Evolutionary conservation across 1,284 basidiomycete species (phyloP).

Genomic region (Trametes versicolor): DNA sequence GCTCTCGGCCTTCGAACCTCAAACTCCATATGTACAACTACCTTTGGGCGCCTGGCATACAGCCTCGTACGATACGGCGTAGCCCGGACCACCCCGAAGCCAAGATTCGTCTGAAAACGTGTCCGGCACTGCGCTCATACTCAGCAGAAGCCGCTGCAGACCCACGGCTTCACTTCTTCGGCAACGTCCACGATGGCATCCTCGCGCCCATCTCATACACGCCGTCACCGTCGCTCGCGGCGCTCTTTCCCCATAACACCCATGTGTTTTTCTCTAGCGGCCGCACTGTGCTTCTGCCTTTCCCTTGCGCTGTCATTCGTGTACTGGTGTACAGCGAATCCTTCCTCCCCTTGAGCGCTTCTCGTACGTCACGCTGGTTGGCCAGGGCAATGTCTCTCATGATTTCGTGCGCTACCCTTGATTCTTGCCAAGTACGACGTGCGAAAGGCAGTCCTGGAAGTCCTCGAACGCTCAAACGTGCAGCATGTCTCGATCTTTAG

Average conservation of each 20-base stretch:
- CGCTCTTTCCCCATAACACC: slow-evolving; percentile 76
- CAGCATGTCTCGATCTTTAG: slow-evolving; percentile 87
- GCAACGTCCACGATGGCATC: slow-evolving; percentile 84
- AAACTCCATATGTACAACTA: slow-evolving; percentile 93
- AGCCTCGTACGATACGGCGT: slow-evolving; percentile 97
- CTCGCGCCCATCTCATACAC: slow-evolving; percentile 55
- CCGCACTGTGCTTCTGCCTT: slow-evolving; percentile 76
- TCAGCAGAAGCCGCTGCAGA: slow-evolving; percentile 75
- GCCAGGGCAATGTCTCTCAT: slow-evolving; percentile 96
- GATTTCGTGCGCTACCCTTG: slow-evolving; percentile 86
- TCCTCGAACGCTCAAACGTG: slow-evolving; percentile 72
- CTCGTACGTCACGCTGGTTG: slow-evolving; percentile 85
- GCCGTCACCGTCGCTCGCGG: slow-evolving; percentile 63
- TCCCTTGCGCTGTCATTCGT: slow-evolving; percentile 89
- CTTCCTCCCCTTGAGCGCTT: slow-evolving; percentile 70
- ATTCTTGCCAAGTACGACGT: slow-evolving; percentile 83
- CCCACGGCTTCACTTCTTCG: slow-evolving; percentile 88
- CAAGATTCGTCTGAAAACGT: slow-evolving; percentile 72
- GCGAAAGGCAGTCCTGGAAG: slow-evolving; percentile 78
- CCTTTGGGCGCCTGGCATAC: slow-evolving; percentile 93
- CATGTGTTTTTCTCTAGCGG: slow-evolving; percentile 88
- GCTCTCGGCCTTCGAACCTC: slow-evolving; percentile 52
- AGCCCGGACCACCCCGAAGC: slow-evolving; percentile 99
- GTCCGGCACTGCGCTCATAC: slow-evolving; percentile 7
- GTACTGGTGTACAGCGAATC: slow-evolving; percentile 91